Base-by-base conservation (phyloP, 306 rosid genomes). In the Ceratonia siliqua region DNA sequence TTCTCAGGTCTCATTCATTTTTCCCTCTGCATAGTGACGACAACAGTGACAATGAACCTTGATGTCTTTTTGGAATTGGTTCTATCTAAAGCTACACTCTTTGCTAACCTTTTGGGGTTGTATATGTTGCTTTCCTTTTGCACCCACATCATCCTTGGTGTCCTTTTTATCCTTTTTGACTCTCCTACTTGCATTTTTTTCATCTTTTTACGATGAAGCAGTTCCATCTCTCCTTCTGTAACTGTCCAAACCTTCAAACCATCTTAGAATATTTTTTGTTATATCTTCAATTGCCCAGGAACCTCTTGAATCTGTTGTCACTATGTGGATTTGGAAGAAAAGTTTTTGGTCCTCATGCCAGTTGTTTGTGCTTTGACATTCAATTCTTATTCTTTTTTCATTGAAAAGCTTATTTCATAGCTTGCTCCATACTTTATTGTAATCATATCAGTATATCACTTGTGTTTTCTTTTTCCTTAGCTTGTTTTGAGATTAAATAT, bases 401-500 rank as follows among this genome's bases (percentile, higher is more conserved):
- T 38, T 1, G 27, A 49, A 24, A 41, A 39, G 18, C 45, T 28
- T 45, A 8, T 61, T 45, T 42, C 32, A 72, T 24, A 33, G 3
- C 22, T 66, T 73, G 38, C 33, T 30, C 32, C 66, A 22, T 22
- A 65, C 71, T 33, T 56, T 22, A 58, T 18, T 3, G 22, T 53
- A 2, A 56, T 55, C 35, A 5, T 28, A 53, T 56, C 9, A 7
- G 4, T 45, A 5, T 28, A 53, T 56, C 9, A 7, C 6, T 45
- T 81, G 46, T 70, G 2, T 6, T 46, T 38, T 48, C 13, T 48
- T 56, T 39, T 10, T 38, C 8, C 17, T 15, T 52, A 2, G 5
- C 74, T 64, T 63, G 18, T 42, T 36, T 81, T 20, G 43, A 50
- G 62, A 50, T 78, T 58, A 33, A 50, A 61, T n/a, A 13, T 41